Percentiles rank a stretch among this genome's conserved stretches.
phyloP scores from a whole-genome alignment of 2,329 filamentous ascomycete genomes.

The Diaporthe sp. region DNA sequence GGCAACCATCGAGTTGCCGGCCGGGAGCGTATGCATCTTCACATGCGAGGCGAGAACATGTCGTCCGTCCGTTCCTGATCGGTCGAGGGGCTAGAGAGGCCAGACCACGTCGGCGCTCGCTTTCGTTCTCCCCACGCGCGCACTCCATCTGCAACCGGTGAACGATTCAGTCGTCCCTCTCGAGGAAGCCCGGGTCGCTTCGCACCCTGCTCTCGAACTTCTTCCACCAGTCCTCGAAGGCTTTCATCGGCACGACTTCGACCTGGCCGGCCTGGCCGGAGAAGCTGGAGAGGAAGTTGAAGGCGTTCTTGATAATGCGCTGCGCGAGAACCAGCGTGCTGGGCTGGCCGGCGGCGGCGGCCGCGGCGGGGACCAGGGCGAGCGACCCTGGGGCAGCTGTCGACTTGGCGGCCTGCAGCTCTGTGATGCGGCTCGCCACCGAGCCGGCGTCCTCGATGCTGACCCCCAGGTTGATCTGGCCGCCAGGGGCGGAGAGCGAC shows the following conservation, averaged over 20 bases:
- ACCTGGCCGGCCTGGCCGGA: conserved; percentile 71
- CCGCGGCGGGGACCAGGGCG: conserved; percentile 41
- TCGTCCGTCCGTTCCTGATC: background rate
- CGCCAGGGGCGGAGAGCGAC: conserved; percentile 39
- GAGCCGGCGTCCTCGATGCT: conserved; percentile 79
- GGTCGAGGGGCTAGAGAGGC: background rate
- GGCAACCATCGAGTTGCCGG: background rate
- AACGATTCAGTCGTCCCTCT: conserved; percentile 58
- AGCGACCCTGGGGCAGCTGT: conserved; percentile 30
- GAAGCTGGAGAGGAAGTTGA: conserved; percentile 95
- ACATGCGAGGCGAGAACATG: background rate
- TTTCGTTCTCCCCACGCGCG: background rate
- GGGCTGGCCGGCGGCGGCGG: conserved; percentile 43
- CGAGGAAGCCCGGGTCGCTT: conserved; percentile 88
- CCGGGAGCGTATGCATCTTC: background rate
- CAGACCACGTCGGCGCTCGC: background rate
- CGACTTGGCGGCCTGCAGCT: conserved; percentile 59
- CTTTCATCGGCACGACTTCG: conserved; percentile 92
- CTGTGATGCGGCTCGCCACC: conserved; percentile 77
- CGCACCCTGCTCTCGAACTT: conserved; percentile 93
- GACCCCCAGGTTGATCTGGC: conserved; percentile 80
- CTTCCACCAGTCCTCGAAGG: conserved; percentile 97
- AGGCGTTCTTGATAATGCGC: conserved; percentile 94
- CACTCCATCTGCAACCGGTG: background rate
- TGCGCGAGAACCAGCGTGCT: conserved; percentile 87